These are phyloP conservation scores for Leccinum fuscescens DNA, from an alignment of 1,284 basidiomycete genomes.

Conservation along the genomic window DNA sequence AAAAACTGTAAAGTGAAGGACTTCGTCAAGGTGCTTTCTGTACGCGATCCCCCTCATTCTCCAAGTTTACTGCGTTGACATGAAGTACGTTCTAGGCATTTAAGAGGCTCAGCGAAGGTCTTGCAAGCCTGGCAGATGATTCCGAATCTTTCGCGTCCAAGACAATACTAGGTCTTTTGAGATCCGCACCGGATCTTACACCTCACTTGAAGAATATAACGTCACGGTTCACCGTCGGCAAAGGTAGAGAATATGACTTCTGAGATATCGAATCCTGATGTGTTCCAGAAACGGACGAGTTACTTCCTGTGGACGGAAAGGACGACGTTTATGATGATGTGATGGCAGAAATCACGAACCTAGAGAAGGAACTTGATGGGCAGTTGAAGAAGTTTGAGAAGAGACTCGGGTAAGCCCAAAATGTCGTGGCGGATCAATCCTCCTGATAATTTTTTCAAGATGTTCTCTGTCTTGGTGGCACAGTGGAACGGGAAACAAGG, in stretches of 20 bases:
- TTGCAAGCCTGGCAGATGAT: slow-evolving; percentile 61
- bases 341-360: slow-evolving; percentile 60
- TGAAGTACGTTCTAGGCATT: slow-evolving; percentile 57
- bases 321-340: slow-evolving; percentile 82
- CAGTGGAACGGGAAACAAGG: slow-evolving; percentile 80
- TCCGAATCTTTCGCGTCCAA: slow-evolving; percentile 75
- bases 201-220: slow-evolving; percentile 71
- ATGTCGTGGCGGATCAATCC: slow-evolving; percentile 9
- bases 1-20: slow-evolving; percentile 84
- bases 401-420: slow-evolving; percentile 49
- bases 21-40: slow-evolving; percentile 79
- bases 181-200: slow-evolving; percentile 77
- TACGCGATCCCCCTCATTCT: slow-evolving; percentile 35
- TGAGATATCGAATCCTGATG: slow-evolving; percentile 13
- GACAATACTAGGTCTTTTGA: slow-evolving; percentile 71
- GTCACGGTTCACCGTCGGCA: slow-evolving; percentile 62
- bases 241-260: slow-evolving; percentile 45
- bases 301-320: slow-evolving; percentile 77
- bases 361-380: slow-evolving; percentile 72
- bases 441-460: slow-evolving; percentile 33
- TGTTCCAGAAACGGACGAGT: slow-evolving; percentile 55
- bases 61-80: slow-evolving; percentile 5
- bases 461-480: slow-evolving; percentile 77
- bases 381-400: slow-evolving; percentile 62
- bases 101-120: slow-evolving; percentile 64